Base-by-base conservation (phyloP, 805 yeast species). In the Candida peoriensis region DNA sequence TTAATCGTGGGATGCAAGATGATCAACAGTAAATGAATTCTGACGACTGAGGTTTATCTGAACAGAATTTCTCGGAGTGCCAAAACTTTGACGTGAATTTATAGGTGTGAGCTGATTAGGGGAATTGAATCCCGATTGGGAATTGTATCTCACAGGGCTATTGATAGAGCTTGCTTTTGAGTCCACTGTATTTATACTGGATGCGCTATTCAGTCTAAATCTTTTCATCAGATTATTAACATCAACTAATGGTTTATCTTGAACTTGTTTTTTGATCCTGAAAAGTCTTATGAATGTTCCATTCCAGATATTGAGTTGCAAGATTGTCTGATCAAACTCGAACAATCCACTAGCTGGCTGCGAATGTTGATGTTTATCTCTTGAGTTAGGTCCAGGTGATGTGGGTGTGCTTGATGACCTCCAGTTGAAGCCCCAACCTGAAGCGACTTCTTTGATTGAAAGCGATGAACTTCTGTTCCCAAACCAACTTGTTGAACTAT, bases 241-340 rank as follows among this genome's bases (percentile, higher is more conserved):
- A 39, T 65, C 69, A 17, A 63, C 50, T 11, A 66, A 50, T 6
- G 76, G 71, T 18, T 61, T 67, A 25, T 56, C 63, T 21, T 57
- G 58, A n/a, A 53, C 58, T 5, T 57, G 55, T 30, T 57, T 63
- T 40, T 59, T 64, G 8, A 78, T 61, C 25, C 61, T n/a, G 48
- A 50, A 50, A 4, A 50, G 43, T 25, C 41, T 48, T 27, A 50
- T 34, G 4, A 34, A 24, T 4, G 47, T 38, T 2, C 41, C 45
- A 14, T 38, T 41, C 55, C 55, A 50, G 11, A 48, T 39, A 24
- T 39, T 40, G 16, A 48, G 21, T 11, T 41, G 44, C 22, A 48
- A 36, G 12, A 47, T 34, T 5, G 47, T 47, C 8, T 39, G 32
- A 24, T 48, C 54, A 32, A 48, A 39, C 6, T 34, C 34, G 36